Conservation (phyloP, 2,329 filamentous ascomycete genomes). For the Trichoderma semiorbis region DNA sequence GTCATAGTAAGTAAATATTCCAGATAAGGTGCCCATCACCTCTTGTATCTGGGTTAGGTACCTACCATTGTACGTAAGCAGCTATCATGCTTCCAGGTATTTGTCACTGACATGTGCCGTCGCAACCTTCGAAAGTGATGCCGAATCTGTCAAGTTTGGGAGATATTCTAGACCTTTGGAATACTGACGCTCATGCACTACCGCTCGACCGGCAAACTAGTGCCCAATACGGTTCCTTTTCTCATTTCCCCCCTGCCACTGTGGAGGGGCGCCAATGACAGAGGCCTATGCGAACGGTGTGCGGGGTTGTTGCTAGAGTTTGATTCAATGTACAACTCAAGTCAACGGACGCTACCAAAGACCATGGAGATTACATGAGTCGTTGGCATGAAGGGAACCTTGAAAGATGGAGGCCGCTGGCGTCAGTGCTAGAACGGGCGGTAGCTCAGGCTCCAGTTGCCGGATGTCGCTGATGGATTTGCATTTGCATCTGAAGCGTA, state of each 20-base stretch:
- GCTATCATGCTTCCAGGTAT: not conserved
- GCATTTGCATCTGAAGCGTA: not conserved
- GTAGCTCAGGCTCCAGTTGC: not conserved
- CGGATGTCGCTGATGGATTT: not conserved
- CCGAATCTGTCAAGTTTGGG: not conserved
- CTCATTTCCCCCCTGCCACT: slow-evolving; percentile 1
- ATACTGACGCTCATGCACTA: not conserved
- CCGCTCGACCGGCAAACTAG: not conserved
- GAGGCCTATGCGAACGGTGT: not conserved
- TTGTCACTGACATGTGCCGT: not conserved
- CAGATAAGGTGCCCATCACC: not conserved
- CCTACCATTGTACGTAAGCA: not conserved
- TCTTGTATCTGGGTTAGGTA: not conserved
- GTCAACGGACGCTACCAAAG: not conserved
- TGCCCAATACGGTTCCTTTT: not conserved
- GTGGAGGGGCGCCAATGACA: slow-evolving; percentile 5
- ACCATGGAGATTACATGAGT: not conserved
- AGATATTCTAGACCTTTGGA: slow-evolving; percentile 2
- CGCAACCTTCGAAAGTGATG: not conserved
- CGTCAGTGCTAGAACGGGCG: not conserved
- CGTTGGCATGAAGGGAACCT: not conserved
- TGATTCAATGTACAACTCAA: not conserved
- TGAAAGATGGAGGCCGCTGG: not conserved
- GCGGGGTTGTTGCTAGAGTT: not conserved
- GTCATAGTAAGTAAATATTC: no score